Conservation (phyloP, 371 early-diverging fungal genomes). For the Mortierella sp. region DNA sequence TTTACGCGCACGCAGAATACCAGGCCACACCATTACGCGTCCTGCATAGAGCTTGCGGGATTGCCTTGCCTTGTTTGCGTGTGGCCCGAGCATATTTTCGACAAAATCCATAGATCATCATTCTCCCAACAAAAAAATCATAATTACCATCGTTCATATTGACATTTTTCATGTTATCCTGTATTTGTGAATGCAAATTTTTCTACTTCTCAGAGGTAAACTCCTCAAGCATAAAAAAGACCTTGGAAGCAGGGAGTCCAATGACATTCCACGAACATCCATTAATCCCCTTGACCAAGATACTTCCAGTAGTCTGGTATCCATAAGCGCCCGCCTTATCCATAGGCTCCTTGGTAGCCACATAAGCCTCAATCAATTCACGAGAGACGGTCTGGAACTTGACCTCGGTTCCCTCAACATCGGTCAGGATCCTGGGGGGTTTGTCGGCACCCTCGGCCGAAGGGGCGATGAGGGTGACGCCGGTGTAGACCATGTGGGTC, state of each 20-base stretch:
- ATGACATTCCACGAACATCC: conserved; percentile 85
- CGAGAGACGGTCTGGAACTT: conserved; percentile 55
- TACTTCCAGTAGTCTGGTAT: conserved; percentile 81
- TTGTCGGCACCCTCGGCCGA: conserved; percentile 25
- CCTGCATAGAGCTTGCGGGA: neutral
- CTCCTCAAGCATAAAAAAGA: conserved; percentile 47
- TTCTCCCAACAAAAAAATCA: neutral
- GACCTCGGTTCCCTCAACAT: conserved; percentile 65
- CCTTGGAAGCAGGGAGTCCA: conserved; percentile 58
- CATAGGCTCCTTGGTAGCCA: conserved; percentile 76
- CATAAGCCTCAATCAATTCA: conserved; percentile 76
- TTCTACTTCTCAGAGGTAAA: conserved; percentile 31
- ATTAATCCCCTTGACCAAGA: conserved; percentile 81
- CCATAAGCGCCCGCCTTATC: conserved; percentile 94
- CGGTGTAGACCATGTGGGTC: conserved; percentile 76
- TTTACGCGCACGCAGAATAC: neutral
- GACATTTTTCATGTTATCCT: neutral
- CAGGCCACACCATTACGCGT: neutral
- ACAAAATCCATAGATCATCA: neutral
- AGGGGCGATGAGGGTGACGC: conserved; percentile 66
- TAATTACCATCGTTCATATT: conserved; percentile 17
- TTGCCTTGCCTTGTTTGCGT: neutral
- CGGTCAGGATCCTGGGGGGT: conserved; percentile 39
- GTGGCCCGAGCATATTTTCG: neutral
- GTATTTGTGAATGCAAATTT: neutral